Percentiles rank a stretch among this genome's conserved stretches.
Conservation (phyloP, 1,284 basidiomycete species). For the Austroboletus olivaceoglutinosus region DNA sequence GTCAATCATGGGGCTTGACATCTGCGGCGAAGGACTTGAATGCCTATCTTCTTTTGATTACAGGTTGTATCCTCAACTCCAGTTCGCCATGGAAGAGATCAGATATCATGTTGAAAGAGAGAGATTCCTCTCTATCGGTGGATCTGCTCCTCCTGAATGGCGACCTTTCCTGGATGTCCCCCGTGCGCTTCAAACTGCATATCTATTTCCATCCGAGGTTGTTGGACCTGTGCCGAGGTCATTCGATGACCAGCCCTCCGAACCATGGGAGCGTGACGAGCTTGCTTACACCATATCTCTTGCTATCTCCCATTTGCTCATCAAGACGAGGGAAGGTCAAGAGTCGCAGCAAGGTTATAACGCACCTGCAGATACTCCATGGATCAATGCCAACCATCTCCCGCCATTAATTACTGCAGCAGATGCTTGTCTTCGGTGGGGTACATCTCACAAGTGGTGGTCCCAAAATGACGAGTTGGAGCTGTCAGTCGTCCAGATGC, state of each 20-base stretch:
- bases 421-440: neutral
- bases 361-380: neutral
- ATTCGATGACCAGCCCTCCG: neutral
- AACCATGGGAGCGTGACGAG: neutral
- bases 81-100: neutral
- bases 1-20: slow-evolving; percentile 38
- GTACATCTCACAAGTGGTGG: neutral
- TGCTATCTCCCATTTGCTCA: neutral
- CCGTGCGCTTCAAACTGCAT: neutral
- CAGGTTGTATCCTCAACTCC: neutral
- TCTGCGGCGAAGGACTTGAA: neutral
- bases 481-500: neutral
- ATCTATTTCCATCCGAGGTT: neutral
- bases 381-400: neutral
- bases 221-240: neutral
- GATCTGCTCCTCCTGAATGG: neutral
- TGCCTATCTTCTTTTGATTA: neutral
- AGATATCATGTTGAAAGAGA: neutral
- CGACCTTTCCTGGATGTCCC: neutral
- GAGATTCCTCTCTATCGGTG: too few species aligned
- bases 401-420: neutral
- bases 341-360: neutral
- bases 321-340: neutral
- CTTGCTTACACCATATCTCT: neutral
- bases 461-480: too few species aligned